A percentile compares a stretch with the other conserved stretches of the same genome.
phyloP scores from a whole-genome alignment of 169 alveolate species.

The Theileria parva region DNA sequence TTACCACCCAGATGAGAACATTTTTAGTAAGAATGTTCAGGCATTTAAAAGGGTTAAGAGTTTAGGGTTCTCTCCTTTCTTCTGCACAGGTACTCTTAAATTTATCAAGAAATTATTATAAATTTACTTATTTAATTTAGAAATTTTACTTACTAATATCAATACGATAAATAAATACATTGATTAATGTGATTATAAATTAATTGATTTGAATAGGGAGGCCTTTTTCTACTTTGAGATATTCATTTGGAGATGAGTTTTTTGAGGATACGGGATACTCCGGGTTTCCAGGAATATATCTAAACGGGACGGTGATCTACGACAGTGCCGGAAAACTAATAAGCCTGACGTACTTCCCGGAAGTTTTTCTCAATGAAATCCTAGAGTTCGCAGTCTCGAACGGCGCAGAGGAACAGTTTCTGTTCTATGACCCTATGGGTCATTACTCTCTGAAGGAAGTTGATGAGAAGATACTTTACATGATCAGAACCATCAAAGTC shows the following conservation, averaged over 20 bases:
- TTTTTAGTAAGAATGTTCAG: slow-evolving; percentile 26
- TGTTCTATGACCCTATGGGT: slow-evolving; percentile 35
- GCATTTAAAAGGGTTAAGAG: slow-evolving; percentile 43
- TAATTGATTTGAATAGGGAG: slow-evolving; percentile 27
- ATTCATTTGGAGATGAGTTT: slow-evolving; percentile 31
- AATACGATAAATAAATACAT: neutral
- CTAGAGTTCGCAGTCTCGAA: slow-evolving; percentile 17
- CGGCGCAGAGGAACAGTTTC: slow-evolving; percentile 6
- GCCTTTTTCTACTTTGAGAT: slow-evolving; percentile 29
- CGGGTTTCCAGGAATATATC: slow-evolving; percentile 65
- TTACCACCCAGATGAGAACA: slow-evolving; percentile 20
- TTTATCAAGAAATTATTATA: neutral
- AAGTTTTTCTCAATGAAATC: slow-evolving; percentile 10
- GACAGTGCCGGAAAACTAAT: slow-evolving; percentile 38
- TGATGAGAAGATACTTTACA: neutral
- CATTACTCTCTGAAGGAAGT: slow-evolving; percentile 31
- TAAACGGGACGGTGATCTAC: slow-evolving; percentile 59
- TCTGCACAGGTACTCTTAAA: slow-evolving; percentile 52
- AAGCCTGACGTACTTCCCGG: slow-evolving; percentile 17
- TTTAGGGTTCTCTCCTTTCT: slow-evolving; percentile 38
- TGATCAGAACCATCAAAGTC: slow-evolving; percentile 14
- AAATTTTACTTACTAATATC: neutral
- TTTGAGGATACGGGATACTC: slow-evolving; percentile 42
- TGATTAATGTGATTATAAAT: neutral
- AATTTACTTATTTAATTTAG: too few relatives aligned